Evolutionary conservation across 495 filamentous ascomycete genomes (phyloP).

Genomic region (Pyrenula aspistea): DNA sequence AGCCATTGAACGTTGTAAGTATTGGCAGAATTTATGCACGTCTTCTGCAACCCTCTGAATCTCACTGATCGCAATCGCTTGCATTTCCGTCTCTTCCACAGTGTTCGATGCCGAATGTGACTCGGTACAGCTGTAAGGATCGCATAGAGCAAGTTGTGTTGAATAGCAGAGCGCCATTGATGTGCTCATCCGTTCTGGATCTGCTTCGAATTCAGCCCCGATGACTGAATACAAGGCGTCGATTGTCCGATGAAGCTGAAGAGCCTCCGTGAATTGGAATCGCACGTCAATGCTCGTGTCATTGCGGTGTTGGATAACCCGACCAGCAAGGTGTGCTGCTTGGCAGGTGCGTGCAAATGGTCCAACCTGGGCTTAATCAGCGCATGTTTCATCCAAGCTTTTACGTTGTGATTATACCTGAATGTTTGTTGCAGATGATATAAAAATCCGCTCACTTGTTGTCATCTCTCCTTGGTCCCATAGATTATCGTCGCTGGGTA

Average conservation of each 20-base stretch:
- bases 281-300: not conserved
- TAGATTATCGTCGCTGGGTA: not conserved
- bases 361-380: not conserved
- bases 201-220: not conserved
- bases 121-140: not conserved
- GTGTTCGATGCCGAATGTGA: not conserved
- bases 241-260: not conserved
- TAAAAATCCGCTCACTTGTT: not conserved
- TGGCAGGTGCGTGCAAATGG: not conserved
- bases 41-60: not conserved
- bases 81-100: conserved; percentile 2
- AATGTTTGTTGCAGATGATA: not conserved
- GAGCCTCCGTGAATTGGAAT: not conserved
- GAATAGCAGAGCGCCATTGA: not conserved
- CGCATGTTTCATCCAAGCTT: too few relatives aligned
- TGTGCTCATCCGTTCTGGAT: not conserved
- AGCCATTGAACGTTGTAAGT: not conserved
- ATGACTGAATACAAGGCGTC: not conserved
- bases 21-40: not conserved
- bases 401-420: too few relatives aligned
- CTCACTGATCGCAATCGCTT: not conserved
- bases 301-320: not conserved
- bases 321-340: conserved; percentile 1
- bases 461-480: not conserved
- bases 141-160: not conserved